Evolutionary conservation across 116 monocot genomes (phyloP).

Genomic region (Zostera marina): DNA sequence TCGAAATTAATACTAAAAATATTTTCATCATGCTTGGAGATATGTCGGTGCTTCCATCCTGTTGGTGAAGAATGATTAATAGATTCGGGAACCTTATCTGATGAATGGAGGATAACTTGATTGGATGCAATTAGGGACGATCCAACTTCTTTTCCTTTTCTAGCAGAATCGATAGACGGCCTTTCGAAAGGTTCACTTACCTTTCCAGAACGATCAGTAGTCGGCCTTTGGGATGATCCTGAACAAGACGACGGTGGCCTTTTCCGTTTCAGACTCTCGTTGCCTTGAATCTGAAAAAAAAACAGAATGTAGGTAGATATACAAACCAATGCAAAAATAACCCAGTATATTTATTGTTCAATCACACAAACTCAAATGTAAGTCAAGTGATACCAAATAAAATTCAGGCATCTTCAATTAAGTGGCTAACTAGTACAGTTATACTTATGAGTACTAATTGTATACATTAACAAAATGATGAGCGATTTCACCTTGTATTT

Average conservation of each 20-base stretch:
- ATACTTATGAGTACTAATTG: too few species aligned
- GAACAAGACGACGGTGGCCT: constrained; percentile 15
- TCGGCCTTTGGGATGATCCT: constrained; percentile 12
- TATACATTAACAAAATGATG: neutral
- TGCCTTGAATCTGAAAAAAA: constrained; percentile 29
- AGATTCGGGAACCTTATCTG: constrained; percentile 13
- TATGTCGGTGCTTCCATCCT: constrained; percentile 20
- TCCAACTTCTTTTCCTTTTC: constrained; percentile 4
- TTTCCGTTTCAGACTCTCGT: constrained; percentile 69
- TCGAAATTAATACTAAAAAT: constrained; percentile 8
- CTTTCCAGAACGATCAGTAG: neutral
- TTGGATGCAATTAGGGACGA: constrained; percentile 15
- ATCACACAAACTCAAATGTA: too few species aligned
- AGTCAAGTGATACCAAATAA: too few species aligned
- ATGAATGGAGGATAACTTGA: constrained; percentile 6
- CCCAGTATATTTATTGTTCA: too few species aligned
- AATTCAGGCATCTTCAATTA: too few species aligned
- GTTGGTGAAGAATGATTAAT: constrained; percentile 2
- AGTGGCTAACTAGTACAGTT: too few species aligned
- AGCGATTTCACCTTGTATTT: constrained; percentile 26
- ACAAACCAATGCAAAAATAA: too few species aligned
- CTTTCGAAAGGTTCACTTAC: constrained; percentile 2
- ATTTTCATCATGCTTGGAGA: constrained; percentile 16
- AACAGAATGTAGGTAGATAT: too few species aligned
- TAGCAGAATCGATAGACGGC: constrained; percentile 8